Evolutionary conservation across 2,329 filamentous ascomycete genomes (phyloP), one percentile per base, ranked within the genome.

Genomic region (Fusarium lyarnte): DNA sequence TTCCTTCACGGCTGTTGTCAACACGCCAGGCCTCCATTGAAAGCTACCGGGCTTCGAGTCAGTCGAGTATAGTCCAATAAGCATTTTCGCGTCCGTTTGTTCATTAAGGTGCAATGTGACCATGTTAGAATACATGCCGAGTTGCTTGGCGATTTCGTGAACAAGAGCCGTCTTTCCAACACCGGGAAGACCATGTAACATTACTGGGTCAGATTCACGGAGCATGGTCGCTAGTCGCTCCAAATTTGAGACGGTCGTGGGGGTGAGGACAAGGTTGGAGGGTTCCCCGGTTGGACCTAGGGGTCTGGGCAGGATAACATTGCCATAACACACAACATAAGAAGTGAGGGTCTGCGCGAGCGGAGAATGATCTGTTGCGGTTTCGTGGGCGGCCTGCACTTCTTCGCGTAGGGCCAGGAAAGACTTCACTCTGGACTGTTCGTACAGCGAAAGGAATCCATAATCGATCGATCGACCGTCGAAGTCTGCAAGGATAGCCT

Each of bases 81-180:
- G 89, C 84, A 97, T 93, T 82, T 99, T 99, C 1, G 95, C 95
- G 82, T 99, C 96, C 5, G 95, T 98, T 81, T 99, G 97, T 82
- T 98, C 96, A 79, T 99, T 99, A 38, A 99, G 86, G 81, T 99
- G 95, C 35, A 99, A 86, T 7, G 95, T 98, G 58, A 99, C 92
- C 90, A 99, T 94, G 66, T 89, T 90, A 10, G 91, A 88, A 27
- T 93, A 89, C 82, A 94, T 94, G 69, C 93, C 93, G 61, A 98
- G 88, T 74, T 92, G 89, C 76, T 89, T 89, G 29, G 95, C 95
- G 67, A 95, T 88, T 79, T 98, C 92, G 72, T 94, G 92, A 19
- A 97, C 89, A 25, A 97, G 82, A 1, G 93, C 91, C 0, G 96
- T 98, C 84, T 99, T 99, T 55, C 96, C 96, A 36, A 93, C 93